phyloP scores from a whole-genome alignment of 345 rosid genomes.

The Brassica carinata region DNA sequence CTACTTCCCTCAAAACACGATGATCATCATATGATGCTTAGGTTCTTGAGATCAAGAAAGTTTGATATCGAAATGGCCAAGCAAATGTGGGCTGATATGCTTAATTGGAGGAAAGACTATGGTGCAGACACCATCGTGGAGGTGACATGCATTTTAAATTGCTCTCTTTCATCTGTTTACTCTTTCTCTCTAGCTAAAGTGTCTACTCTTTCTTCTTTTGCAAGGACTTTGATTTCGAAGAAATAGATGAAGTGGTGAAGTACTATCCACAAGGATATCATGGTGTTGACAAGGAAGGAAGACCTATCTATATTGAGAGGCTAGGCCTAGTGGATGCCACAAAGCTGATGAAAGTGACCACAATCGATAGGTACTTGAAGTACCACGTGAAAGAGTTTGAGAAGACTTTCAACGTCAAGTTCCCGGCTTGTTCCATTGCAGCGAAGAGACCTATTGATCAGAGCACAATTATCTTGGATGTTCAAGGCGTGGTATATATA shows the following conservation, averaged over 20 bases:
- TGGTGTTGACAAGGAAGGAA: slow-evolving; percentile 86
- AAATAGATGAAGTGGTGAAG: slow-evolving; percentile 65
- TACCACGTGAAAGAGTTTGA: slow-evolving; percentile 89
- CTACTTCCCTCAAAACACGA: slow-evolving; percentile 73
- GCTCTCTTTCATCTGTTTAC: neutral
- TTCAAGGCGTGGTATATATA: slow-evolving; percentile 82
- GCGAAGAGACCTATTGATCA: slow-evolving; percentile 77
- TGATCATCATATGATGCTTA: slow-evolving; percentile 79
- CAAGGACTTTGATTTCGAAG: slow-evolving; percentile 82
- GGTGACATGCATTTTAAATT: slow-evolving; percentile 36
- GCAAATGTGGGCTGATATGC: slow-evolving; percentile 91
- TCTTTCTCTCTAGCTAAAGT: neutral
- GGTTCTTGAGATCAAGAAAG: slow-evolving; percentile 86
- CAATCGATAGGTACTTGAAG: slow-evolving; percentile 72
- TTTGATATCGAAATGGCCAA: slow-evolving; percentile 80
- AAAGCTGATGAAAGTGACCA: slow-evolving; percentile 84
- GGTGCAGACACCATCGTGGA: slow-evolving; percentile 75
- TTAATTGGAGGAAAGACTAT: slow-evolving; percentile 79
- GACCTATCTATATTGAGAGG: slow-evolving; percentile 80
- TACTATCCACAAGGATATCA: slow-evolving; percentile 92
- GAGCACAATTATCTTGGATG: slow-evolving; percentile 91
- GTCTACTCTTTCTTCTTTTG: neutral
- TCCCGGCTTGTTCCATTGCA: slow-evolving; percentile 77
- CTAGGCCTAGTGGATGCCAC: slow-evolving; percentile 77
- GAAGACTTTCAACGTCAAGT: slow-evolving; percentile 68